Evolutionary conservation across 202 grass and related monocot species (phyloP), one percentile per base, ranked within the genome.

Genomic region (Zizania palustris): DNA sequence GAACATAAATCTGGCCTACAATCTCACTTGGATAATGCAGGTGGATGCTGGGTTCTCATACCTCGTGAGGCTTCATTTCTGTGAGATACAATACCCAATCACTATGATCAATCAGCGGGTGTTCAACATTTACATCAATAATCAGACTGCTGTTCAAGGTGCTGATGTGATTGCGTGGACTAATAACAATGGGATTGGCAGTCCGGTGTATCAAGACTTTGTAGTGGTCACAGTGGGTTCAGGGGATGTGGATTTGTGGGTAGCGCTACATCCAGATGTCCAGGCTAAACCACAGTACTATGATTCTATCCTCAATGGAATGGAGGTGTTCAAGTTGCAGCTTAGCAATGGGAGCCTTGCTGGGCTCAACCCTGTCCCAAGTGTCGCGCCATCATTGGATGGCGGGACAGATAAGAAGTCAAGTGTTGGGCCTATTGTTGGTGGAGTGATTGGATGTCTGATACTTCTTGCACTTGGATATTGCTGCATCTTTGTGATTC

Each of bases 101-200:
- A 83, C 85, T 7, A 21, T 51, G 16, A 1, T 5, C 1, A 86
- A 81, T 34, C 86, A 92, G 45, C 64, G 75, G 65, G 14, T 6
- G 0, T 92, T 92, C 39, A 38, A 68, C n/a, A 81, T 92, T 67
- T 92, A 86, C 66, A 45, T 92, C n/a, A 88, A 92, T 22, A 86
- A 86, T 45, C 75, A 81, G 20, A 92, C 86, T 9, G 79, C 82
- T 5, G 9, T 69, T 12, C 5, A 2, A 28, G 4, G 63, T 11
- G 60, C 80, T 1, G 83, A 92, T 73, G 79, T 84, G 0, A 84
- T 36, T 5, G 51, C 86, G 75, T 11, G 2, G 37, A 8, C 28
- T 28, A 28, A 28, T 28, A 28, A 28, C 28, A 28, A 28, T 28
- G 85, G 85, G 40, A 49, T 77, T 0, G 84, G 84, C 28, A 65